These are phyloP conservation scores for Neoarthrinium moseri DNA, from an alignment of 2,329 filamentous ascomycete species.

Conservation along the genomic window DNA sequence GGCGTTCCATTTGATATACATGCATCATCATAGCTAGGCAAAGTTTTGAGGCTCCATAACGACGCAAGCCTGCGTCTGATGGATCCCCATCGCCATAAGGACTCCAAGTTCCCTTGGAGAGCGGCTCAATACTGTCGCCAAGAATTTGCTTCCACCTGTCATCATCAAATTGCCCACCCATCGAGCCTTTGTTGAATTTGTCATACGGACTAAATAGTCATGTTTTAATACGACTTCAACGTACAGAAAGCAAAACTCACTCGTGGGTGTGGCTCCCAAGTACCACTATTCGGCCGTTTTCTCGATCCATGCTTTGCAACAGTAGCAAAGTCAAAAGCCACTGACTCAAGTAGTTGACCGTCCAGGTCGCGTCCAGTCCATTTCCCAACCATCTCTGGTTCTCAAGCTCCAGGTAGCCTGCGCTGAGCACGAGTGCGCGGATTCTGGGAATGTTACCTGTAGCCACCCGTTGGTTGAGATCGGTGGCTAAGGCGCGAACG, in stretches of 20 bases:
- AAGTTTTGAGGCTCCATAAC: conserved; percentile 32
- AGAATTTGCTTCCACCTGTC: conserved; percentile 24
- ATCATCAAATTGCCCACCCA: conserved; percentile 14
- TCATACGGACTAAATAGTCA: neutral
- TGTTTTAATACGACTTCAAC: neutral
- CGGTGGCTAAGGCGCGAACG: conserved; percentile 14
- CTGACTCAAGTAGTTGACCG: conserved; percentile 29
- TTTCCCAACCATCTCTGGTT: conserved; percentile 28
- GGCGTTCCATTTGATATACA: neutral
- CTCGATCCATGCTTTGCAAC: conserved; percentile 31
- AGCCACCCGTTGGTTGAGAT: conserved; percentile 17
- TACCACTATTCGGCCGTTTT: conserved; percentile 28
- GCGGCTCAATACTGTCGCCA: conserved; percentile 16
- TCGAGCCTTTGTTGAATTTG: neutral
- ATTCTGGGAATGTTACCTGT: conserved; percentile 23
- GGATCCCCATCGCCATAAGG: conserved; percentile 14
- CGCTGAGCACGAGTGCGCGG: conserved; percentile 23
- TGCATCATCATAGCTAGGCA: conserved; percentile 30
- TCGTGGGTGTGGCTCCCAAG: conserved; percentile 31
- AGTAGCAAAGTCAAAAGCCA: conserved; percentile 31
- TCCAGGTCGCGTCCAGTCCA: conserved; percentile 31
- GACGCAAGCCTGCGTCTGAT: conserved; percentile 21
- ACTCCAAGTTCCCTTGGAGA: conserved; percentile 26
- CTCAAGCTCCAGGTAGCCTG: conserved; percentile 22
- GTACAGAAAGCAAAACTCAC: conserved; percentile 10